A percentile compares a stretch with the other conserved stretches of the same genome.
Conservation (phyloP, 495 filamentous ascomycete species). For the Podospora fimiseda region DNA sequence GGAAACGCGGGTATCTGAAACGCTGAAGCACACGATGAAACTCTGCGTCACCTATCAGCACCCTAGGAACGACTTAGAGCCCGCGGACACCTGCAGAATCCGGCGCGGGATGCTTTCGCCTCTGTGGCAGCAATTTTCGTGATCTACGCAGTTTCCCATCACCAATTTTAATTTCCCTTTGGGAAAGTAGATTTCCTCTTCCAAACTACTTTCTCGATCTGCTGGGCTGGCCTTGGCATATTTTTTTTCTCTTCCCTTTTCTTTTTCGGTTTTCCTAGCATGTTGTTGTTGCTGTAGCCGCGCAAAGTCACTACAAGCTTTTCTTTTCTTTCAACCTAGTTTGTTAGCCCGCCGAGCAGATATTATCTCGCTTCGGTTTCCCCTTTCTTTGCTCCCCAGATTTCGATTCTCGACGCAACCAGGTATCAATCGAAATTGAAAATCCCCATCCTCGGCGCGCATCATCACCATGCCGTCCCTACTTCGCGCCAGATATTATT, state of each 20-base stretch:
- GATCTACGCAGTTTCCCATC: conserved; percentile 1
- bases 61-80: neutral
- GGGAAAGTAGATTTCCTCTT: neutral
- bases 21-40: neutral
- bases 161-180: neutral
- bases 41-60: neutral
- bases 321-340: too few relatives aligned
- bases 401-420: too few relatives aligned
- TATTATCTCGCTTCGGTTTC: too few relatives aligned
- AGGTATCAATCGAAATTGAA: too few relatives aligned
- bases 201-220: neutral
- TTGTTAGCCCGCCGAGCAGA: too few relatives aligned
- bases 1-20: neutral
- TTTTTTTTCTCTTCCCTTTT: neutral
- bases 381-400: too few relatives aligned
- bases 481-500: conserved; percentile 10
- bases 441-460: too few relatives aligned
- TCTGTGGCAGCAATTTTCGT: too few relatives aligned
- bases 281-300: neutral
- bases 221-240: neutral
- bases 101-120: too few relatives aligned
- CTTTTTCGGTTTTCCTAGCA: neutral
- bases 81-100: neutral
- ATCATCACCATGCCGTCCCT: conserved; percentile 8
- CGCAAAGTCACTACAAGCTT: neutral